A percentile compares a stretch with the other conserved stretches of the same genome.
Evolutionary conservation across 345 rosid species (phyloP).

Genomic region (Camelina laxa): DNA sequence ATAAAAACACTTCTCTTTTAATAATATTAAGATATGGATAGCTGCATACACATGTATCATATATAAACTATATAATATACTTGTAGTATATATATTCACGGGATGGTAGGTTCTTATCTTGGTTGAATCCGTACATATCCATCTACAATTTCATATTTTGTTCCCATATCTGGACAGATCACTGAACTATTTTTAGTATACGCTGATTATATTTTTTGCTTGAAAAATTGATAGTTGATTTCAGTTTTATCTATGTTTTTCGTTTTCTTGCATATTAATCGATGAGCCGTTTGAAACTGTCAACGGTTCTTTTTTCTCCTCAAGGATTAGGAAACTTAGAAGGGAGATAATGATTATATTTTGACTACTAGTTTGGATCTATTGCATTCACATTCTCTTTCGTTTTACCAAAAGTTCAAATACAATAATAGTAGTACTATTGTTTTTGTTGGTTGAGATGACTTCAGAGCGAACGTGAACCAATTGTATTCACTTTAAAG

Average conservation of each 20-base stretch:
- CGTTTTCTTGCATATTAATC: conserved; percentile 20
- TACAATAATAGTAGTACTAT: conserved; percentile 25
- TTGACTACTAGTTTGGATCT: conserved; percentile 43
- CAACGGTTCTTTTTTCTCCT: conserved; percentile 1
- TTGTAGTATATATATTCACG: not conserved
- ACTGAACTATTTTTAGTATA: not conserved
- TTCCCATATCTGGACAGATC: not conserved
- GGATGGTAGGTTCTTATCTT: conserved; percentile 19
- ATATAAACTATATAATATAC: not conserved
- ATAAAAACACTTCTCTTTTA: not conserved
- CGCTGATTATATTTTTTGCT: not conserved
- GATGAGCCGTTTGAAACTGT: conserved; percentile 18
- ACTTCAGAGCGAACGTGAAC: conserved; percentile 34
- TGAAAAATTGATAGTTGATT: not conserved
- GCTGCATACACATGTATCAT: not conserved
- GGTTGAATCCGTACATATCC: not conserved
- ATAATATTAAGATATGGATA: too few species aligned
- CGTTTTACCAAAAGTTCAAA: conserved; percentile 10
- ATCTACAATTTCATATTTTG: not conserved
- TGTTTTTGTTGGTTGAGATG: conserved; percentile 40
- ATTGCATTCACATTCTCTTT: conserved; percentile 28
- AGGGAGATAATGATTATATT: conserved; percentile 21
- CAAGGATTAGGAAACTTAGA: not conserved
- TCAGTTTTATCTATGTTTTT: not conserved
- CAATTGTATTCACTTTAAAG: conserved; percentile 37